Conservation (phyloP, 1,139 yeast genomes). For the Starmera stellimalicola region DNA sequence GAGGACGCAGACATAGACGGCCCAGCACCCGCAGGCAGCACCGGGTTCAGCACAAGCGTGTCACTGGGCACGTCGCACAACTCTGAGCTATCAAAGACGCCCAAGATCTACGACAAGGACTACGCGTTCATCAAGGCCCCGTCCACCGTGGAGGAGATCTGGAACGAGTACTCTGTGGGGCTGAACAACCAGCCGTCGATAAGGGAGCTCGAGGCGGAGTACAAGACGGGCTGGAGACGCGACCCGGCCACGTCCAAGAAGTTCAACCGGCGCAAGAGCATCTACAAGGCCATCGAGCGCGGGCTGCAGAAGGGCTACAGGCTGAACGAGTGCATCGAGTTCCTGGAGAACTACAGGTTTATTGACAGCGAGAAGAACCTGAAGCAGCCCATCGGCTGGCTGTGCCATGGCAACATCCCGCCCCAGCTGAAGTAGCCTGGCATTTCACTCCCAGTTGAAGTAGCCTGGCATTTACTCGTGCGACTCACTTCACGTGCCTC, state of each 20-base stretch:
- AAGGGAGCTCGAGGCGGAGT: conserved; percentile 26
- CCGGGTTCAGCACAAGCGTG: too few species aligned
- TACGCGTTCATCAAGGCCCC: conserved; percentile 31
- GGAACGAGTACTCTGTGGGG: conserved; percentile 32
- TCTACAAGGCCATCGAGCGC: conserved; percentile 29
- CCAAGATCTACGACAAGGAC: conserved; percentile 22
- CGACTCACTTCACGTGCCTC: not conserved
- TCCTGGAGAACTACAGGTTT: conserved; percentile 26
- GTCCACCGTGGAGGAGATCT: conserved; percentile 28
- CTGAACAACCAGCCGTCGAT: conserved; percentile 28
- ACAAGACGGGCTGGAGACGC: conserved; percentile 31
- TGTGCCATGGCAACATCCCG: conserved; percentile 24
- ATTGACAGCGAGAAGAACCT: conserved; percentile 23
- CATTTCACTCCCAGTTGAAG: too few species aligned
- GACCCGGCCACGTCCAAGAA: conserved; percentile 31
- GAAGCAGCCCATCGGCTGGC: conserved; percentile 33
- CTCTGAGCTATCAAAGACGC: conserved; percentile 12
- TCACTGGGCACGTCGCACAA: not conserved
- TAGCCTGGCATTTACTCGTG: not conserved
- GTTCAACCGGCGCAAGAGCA: conserved; percentile 28
- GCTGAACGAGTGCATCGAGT: conserved; percentile 23
- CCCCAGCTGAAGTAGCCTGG: conserved; percentile 8
- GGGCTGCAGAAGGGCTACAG: conserved; percentile 26
- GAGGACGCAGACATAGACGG: too few species aligned
- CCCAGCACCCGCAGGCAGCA: not conserved